Base-by-base conservation (phyloP, 179 eudicot species). In the Vitellaria paradoxa region DNA sequence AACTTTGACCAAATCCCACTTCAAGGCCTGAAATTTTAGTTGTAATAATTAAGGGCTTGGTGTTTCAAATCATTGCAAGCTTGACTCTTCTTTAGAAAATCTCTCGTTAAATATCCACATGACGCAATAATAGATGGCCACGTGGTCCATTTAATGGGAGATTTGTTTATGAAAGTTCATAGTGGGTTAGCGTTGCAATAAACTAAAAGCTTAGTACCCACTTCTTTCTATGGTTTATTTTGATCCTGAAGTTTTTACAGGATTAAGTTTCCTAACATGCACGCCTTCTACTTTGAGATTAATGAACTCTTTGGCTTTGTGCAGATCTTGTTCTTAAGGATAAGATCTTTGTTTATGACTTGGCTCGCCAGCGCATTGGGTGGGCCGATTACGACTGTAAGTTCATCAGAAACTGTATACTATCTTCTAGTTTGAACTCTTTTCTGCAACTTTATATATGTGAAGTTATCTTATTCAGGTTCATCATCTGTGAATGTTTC, bases 361-460 rank as follows among this genome's bases (percentile, higher is more conserved):
- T 94, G 79, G 91, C 89, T 78, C 88, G 82, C 65, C 92, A 90
- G 77, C 88, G 94, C 55, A 80, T 92, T 53, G 98, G 98, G 79
- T 94, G 98, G 98, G 93, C 91, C 53, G 90, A 91, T 84, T 94
- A 92, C 72, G 98, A 94, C 76, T 94, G 98, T 94, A 87, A 94
- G 98, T 86, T 55, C 20, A 6, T 63, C 67, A 12, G 10, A 26
- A 26, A 11, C 67, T n/a, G 3, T 10, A 3, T 13, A 14, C 12
- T 26, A 12, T 11, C 11, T 3, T 23, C 37, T 12, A 50, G 45
- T 4, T 24, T 23, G 74, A 24, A 52, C 42, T 63, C 74, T 70
- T 42, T 50, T 3, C 71, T 5, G 57, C 57, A 18, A 52, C 71
- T 6, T 8, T 13, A 9, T 7, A 4, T 12, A 70, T 23, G 52